These are phyloP conservation scores for Priceomyces haplophilus DNA, from an alignment of 805 yeast species.

Conservation along the genomic window DNA sequence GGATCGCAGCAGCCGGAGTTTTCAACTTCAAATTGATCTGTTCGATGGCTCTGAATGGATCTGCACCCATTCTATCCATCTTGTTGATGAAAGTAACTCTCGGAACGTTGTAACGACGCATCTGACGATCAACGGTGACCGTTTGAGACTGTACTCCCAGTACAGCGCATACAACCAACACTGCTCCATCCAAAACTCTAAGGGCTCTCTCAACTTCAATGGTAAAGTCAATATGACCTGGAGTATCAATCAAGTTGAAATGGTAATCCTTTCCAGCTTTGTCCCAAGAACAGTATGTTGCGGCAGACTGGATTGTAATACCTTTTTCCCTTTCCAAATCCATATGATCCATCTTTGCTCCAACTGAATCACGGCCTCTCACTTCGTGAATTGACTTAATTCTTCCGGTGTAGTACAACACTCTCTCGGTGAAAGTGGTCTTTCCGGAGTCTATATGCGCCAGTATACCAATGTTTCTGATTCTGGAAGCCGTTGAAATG, in stretches of 20 bases:
- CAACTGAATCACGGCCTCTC: constrained; percentile 94
- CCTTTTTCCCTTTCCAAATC: constrained; percentile 98
- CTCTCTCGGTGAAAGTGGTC: constrained; percentile 97
- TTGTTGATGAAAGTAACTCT: constrained; percentile 94
- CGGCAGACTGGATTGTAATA: constrained; percentile 97
- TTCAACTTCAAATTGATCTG: constrained; percentile 84
- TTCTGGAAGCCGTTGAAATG: constrained; percentile 45
- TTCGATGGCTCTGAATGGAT: constrained; percentile 92
- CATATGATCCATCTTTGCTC: constrained; percentile 99
- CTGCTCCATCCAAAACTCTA: constrained; percentile 97
- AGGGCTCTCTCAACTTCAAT: constrained; percentile 99
- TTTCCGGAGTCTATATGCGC: constrained; percentile 99
- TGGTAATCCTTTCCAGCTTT: constrained; percentile 68
- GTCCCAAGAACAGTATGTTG: constrained; percentile 96
- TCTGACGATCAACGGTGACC: constrained; percentile 97
- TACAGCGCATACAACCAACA: constrained; percentile 96
- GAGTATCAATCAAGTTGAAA: constrained; percentile 95
- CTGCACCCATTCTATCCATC: constrained; percentile 99
- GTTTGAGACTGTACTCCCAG: constrained; percentile 98
- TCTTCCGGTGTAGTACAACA: constrained; percentile 91
- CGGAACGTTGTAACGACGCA: constrained; percentile 97
- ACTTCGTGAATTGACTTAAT: constrained; percentile 96
- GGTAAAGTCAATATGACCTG: constrained; percentile 98
- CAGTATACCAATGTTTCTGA: constrained; percentile 95
- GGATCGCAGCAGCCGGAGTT: constrained; percentile 95